These are phyloP conservation scores for Apiotrichum mycotoxinovorans DNA, from an alignment of 1,284 basidiomycete genomes.

Conservation along the genomic window DNA sequence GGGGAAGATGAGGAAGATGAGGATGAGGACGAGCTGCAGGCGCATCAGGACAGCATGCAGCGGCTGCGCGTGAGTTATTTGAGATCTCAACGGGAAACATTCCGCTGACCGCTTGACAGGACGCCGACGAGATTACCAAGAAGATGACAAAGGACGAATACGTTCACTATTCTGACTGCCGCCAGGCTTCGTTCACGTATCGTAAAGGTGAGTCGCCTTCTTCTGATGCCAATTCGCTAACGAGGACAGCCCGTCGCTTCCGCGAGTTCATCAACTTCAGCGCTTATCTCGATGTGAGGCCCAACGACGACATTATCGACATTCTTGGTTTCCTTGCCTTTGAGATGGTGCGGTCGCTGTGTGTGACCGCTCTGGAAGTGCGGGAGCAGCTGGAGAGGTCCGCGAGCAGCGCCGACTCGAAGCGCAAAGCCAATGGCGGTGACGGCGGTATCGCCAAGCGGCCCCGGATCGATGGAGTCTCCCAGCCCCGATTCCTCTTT, in stretches of 20 bases:
- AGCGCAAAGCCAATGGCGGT: constrained; percentile 35
- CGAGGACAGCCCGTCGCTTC: constrained; percentile 91
- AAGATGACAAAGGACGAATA: constrained; percentile 97
- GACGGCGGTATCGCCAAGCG: constrained; percentile 41
- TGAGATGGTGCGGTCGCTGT: constrained; percentile 92
- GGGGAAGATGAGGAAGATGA: constrained; percentile 79
- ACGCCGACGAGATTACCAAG: constrained; percentile 90
- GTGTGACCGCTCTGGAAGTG: constrained; percentile 76
- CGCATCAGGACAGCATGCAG: constrained; percentile 87
- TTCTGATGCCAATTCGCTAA: too few relatives aligned
- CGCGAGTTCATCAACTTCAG: constrained; percentile 93
- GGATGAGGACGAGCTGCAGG: constrained; percentile 93
- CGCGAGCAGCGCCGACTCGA: constrained; percentile 12
- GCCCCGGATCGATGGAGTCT: constrained; percentile 54
- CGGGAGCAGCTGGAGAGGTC: constrained; percentile 35
- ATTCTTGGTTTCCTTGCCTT: constrained; percentile 96
- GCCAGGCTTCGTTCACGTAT: constrained; percentile 95
- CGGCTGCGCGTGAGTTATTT: constrained; percentile 63
- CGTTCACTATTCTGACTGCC: constrained; percentile 93
- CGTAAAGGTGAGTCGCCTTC: constrained; percentile 87
- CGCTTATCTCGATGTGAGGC: constrained; percentile 79
- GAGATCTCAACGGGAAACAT: background rate
- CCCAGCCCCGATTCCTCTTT: constrained; percentile 61
- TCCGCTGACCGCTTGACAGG: constrained; percentile 52
- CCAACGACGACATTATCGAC: constrained; percentile 92